Evolutionary conservation across 1,139 yeast genomes (phyloP), one percentile per base, ranked within the genome.

Genomic region (Yamadazyma oceani): DNA sequence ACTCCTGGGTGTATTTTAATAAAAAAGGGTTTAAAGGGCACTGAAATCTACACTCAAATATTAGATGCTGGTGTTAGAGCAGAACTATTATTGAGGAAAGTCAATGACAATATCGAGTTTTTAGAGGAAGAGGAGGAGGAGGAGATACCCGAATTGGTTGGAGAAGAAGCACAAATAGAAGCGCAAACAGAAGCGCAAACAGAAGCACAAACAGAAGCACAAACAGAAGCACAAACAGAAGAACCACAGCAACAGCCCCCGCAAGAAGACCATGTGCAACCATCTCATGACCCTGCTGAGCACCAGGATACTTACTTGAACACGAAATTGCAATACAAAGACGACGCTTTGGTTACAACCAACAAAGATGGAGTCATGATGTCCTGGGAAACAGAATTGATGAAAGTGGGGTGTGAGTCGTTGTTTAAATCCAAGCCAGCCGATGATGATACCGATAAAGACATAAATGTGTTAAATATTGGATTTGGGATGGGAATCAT

Each of bases 401-500:
- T 90, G 97, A 67, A 73, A 42, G 69, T 82, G 16, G 95, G 95
- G 1, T 84, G 95, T 40, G 80, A 83, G 19, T 66, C 89, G 0
- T 57, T 89, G 13, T 80, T 83, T 57, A 64, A 67, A 37, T 27
- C 30, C 10, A 17, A 17, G 6, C 56, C 43, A 1, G 59, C 51
- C n/a, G 57, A 55, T 28, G 64, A 59, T 34, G 44, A 48, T 11
- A 34, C 34, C 5, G 35, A 40, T 7, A 39, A 38, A 15, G 40
- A 75, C 26, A 62, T 78, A 9, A 68, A 66, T 17, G 78, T 90
- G 2, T 66, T 90, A 34, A 90, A 90, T 53, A 86, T 90, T 33
- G 97, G 97, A 0, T 90, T 90, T 56, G 97, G 97, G 2, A 87
- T 90, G 96, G 97, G 97, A 2, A 89, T 90, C 38, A 89, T 90